Evolutionary conservation across 2,329 filamentous ascomycete genomes (phyloP).

Genomic region (Phoma sp.): DNA sequence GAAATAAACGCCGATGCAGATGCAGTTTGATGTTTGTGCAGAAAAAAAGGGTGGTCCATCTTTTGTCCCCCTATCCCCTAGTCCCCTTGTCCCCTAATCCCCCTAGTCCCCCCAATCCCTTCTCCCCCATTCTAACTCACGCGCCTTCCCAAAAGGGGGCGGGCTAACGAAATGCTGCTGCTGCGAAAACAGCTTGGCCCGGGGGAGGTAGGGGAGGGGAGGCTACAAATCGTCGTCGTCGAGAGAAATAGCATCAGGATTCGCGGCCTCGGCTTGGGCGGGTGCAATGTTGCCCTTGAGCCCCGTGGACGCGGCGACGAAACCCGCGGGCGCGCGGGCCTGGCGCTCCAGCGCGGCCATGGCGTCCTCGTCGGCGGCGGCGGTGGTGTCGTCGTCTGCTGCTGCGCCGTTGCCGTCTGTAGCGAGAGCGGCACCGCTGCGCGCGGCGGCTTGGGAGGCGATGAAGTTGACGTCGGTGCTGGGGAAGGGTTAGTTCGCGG

Average conservation of each 20-base stretch:
- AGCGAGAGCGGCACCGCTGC: conserved; percentile 65
- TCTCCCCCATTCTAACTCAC: too few species aligned
- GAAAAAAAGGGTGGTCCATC: too few species aligned
- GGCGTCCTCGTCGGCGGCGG: conserved; percentile 69
- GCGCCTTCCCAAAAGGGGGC: too few species aligned
- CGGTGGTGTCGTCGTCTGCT: conserved; percentile 48
- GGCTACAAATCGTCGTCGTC: conserved; percentile 56
- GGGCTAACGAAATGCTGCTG: too few species aligned
- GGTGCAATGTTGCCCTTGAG: conserved; percentile 66
- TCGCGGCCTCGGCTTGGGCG: conserved; percentile 59
- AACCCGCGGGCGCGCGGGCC: conserved; percentile 85
- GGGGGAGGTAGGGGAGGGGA: too few species aligned
- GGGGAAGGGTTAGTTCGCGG: conserved; percentile 37
- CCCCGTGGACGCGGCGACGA: conserved; percentile 84
- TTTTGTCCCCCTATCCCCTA: too few species aligned
- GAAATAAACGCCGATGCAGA: neutral
- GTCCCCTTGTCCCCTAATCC: too few species aligned
- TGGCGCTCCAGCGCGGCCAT: conserved; percentile 91
- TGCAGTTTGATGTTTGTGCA: too few species aligned
- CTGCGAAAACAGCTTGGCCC: too few species aligned
- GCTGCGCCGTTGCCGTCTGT: conserved; percentile 74
- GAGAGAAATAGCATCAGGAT: conserved; percentile 85
- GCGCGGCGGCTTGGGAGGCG: conserved; percentile 89
- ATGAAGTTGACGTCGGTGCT: conserved; percentile 98
- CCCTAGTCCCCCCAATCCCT: too few species aligned